Conservation (phyloP, 2,329 filamentous ascomycete species). For the Ampelomyces quisqualis region DNA sequence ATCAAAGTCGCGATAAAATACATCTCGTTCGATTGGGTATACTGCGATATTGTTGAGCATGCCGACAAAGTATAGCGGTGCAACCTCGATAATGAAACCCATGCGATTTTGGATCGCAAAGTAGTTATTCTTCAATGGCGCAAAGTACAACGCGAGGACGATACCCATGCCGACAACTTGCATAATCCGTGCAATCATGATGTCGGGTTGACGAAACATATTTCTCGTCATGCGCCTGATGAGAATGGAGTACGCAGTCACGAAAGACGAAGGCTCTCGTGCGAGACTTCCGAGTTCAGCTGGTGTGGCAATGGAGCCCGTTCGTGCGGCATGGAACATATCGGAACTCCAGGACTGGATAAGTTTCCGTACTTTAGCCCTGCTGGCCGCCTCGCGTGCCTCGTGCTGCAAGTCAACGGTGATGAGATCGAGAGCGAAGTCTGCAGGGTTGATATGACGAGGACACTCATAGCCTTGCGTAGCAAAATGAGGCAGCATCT, state of each 20-base stretch:
- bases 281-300: slow-evolving; percentile 71
- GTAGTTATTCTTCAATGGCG: slow-evolving; percentile 69
- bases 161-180: slow-evolving; percentile 43
- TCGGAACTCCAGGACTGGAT: slow-evolving; percentile 59
- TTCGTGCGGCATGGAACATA: slow-evolving; percentile 26
- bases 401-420: slow-evolving; percentile 72
- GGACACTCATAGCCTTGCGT: slow-evolving; percentile 65
- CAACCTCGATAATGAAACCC: slow-evolving; percentile 71
- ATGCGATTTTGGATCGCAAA: slow-evolving; percentile 70
- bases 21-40: slow-evolving; percentile 70
- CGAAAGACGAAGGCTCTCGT: slow-evolving; percentile 62
- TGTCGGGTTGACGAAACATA: slow-evolving; percentile 42
- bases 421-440: slow-evolving; percentile 75
- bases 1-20: slow-evolving; percentile 75
- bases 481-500: slow-evolving; percentile 67
- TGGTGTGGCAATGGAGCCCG: slow-evolving; percentile 59
- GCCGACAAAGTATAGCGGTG: slow-evolving; percentile 71
- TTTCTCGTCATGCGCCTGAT: slow-evolving; percentile 69
- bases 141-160: slow-evolving; percentile 57
- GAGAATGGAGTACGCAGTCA: slow-evolving; percentile 65
- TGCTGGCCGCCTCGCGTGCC: slow-evolving; percentile 61
- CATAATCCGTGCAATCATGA: slow-evolving; percentile 41
- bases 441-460: slow-evolving; percentile 70
- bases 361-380: slow-evolving; percentile 61
- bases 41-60: slow-evolving; percentile 79